Evolutionary conservation across 2,329 filamentous ascomycete species (phyloP).

Genomic region (Leptographium flavum): DNA sequence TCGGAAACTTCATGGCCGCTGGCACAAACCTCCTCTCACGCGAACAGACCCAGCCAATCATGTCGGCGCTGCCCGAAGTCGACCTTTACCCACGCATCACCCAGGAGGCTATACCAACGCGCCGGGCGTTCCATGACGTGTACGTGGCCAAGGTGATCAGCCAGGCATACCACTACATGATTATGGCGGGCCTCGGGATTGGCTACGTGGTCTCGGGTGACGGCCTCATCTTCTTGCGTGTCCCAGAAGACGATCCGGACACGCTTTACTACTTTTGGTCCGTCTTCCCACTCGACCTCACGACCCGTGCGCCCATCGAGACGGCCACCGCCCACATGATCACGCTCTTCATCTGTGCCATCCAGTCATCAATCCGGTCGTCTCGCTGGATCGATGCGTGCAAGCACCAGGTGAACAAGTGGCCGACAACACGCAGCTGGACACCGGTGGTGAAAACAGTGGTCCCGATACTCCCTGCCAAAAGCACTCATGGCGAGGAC

Average conservation of each 20-base stretch:
- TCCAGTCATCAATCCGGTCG: too few species aligned
- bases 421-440: too few species aligned
- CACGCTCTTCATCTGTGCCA: conserved; percentile 1
- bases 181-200: conserved; percentile 3
- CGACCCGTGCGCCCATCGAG: not conserved
- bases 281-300: not conserved
- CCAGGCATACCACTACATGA: conserved; percentile 8
- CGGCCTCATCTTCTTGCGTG: conserved; percentile 5
- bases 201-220: conserved; percentile 7
- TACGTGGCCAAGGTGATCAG: conserved; percentile 3
- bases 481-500: not conserved
- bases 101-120: not conserved
- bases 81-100: conserved; percentile 1
- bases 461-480: too few species aligned
- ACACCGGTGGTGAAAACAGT: too few species aligned
- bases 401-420: too few species aligned
- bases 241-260: conserved; percentile 1
- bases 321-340: conserved; percentile 4
- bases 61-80: not conserved
- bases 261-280: conserved; percentile 7
- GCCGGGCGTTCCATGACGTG: not conserved
- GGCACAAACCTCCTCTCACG: too few species aligned
- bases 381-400: too few species aligned
- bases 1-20: conserved; percentile 6
- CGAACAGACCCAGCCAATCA: not conserved